Conservation (phyloP, 768 basidiomycete genomes). For the Leucogyrophana mollusca region DNA sequence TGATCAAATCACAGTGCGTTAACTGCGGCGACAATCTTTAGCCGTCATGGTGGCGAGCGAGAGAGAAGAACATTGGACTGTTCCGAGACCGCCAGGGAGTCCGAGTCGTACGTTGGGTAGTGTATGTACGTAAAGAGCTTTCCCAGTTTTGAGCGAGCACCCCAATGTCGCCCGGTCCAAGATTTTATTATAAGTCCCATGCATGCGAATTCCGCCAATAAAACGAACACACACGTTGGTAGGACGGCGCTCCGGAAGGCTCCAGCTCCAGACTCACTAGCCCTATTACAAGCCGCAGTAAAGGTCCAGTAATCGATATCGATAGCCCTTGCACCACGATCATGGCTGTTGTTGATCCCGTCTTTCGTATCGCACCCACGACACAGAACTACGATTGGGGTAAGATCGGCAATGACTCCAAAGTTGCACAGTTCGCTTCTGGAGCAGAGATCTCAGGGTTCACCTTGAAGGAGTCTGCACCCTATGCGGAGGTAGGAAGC, state of each 20-base stretch:
- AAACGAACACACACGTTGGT: not conserved
- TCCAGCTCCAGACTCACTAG: no score
- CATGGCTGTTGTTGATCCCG: constrained; percentile 31
- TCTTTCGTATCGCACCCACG: constrained; percentile 83
- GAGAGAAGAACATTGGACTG: no score
- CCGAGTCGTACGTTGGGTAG: no score
- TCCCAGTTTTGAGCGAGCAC: no score
- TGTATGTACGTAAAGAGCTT: no score
- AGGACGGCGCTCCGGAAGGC: no score
- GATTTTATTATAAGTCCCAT: not conserved
- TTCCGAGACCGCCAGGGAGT: no score
- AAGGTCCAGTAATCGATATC: constrained; percentile 3
- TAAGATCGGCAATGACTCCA: constrained; percentile 73
- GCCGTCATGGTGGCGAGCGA: no score
- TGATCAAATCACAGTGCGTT: no score
- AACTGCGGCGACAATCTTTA: no score
- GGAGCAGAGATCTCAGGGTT: constrained; percentile 64
- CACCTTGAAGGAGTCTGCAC: constrained; percentile 61
- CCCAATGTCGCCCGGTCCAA: no score
- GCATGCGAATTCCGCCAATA: not conserved
- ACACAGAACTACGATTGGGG: constrained; percentile 96
- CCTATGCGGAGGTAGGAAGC: constrained; percentile 86
- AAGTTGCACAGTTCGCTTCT: constrained; percentile 83
- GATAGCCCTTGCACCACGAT: constrained; percentile 3
- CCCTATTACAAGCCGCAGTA: no score